A percentile compares a stretch with the other conserved stretches of the same genome.
Conservation (phyloP, 495 filamentous ascomycete species). For the Xanthoparmelia taractica region DNA sequence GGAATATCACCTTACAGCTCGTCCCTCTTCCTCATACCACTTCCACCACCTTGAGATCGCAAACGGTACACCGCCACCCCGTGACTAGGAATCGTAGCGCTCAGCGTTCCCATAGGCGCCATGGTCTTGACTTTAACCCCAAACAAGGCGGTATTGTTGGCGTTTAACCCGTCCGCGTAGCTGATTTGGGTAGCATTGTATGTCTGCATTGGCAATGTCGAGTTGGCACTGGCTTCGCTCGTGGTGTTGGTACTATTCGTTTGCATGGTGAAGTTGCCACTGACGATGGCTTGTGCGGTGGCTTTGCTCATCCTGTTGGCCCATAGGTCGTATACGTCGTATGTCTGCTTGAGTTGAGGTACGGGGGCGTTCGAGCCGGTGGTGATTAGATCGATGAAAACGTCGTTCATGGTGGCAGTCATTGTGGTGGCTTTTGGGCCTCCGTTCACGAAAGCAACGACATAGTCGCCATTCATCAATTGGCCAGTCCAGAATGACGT, state of each 20-base stretch:
- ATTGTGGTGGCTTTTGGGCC: constrained; percentile 35
- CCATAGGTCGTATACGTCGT: constrained; percentile 54
- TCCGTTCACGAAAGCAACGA: constrained; percentile 44
- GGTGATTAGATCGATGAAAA: constrained; percentile 44
- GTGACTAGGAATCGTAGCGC: constrained; percentile 37
- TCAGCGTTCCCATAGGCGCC: constrained; percentile 33
- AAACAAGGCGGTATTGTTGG: constrained; percentile 34
- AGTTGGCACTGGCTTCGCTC: constrained; percentile 30
- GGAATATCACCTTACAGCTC: constrained; percentile 31
- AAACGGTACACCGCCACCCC: constrained; percentile 42
- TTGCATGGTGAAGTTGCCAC: constrained; percentile 26
- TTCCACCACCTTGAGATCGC: constrained; percentile 28
- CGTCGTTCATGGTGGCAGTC: constrained; percentile 46
- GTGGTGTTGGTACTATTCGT: constrained; percentile 27
- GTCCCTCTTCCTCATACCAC: constrained; percentile 33
- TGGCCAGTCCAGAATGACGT: constrained; percentile 45
- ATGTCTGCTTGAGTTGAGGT: constrained; percentile 29
- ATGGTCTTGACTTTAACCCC: constrained; percentile 39
- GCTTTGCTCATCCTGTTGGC: constrained; percentile 43
- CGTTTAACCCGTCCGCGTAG: constrained; percentile 36
- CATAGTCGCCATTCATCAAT: constrained; percentile 35
- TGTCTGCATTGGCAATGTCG: constrained; percentile 19
- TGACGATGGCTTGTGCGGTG: constrained; percentile 38
- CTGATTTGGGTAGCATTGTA: constrained; percentile 39
- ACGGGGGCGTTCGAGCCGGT: constrained; percentile 35